These are phyloP conservation scores for Rehmannia glutinosa DNA, from an alignment of 257 asterid genomes.

Conservation along the genomic window DNA sequence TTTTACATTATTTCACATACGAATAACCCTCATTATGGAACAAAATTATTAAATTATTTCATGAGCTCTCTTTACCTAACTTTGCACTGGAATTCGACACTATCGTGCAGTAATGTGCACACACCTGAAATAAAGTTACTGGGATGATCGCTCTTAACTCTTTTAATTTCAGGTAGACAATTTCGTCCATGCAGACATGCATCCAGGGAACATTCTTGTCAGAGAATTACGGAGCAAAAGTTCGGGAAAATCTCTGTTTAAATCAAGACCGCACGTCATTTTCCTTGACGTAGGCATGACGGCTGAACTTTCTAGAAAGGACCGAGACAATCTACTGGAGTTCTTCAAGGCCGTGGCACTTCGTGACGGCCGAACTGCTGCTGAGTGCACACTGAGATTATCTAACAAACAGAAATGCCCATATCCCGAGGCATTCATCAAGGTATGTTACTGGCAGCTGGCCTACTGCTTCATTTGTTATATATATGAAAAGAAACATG, in stretches of 20 bases:
- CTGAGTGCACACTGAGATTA: constrained; percentile 75
- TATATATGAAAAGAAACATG: not conserved
- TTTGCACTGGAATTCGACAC: not conserved
- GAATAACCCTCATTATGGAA: not conserved
- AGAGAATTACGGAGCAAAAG: constrained; percentile 37
- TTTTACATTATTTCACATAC: not conserved
- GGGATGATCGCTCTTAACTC: constrained; percentile 4
- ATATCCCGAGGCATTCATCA: constrained; percentile 61
- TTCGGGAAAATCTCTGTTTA: constrained; percentile 51
- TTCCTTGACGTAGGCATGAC: constrained; percentile 98
- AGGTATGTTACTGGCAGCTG: constrained; percentile 46
- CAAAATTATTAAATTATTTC: not conserved
- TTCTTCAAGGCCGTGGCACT: constrained; percentile 93
- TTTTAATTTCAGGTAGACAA: constrained; percentile 68
- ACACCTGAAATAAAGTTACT: not conserved
- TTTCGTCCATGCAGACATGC: constrained; percentile 95
- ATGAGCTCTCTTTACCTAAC: not conserved
- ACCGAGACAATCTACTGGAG: constrained; percentile 55
- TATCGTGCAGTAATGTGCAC: constrained; percentile 1
- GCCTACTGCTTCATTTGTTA: constrained; percentile 9
- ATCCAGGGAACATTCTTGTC: constrained; percentile 96
- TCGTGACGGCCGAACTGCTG: constrained; percentile 81
- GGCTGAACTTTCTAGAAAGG: constrained; percentile 85
- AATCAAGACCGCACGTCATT: constrained; percentile 71
- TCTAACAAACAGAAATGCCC: constrained; percentile 87